Conservation (phyloP, 495 filamentous ascomycete species). For the Xylaria venustula region DNA sequence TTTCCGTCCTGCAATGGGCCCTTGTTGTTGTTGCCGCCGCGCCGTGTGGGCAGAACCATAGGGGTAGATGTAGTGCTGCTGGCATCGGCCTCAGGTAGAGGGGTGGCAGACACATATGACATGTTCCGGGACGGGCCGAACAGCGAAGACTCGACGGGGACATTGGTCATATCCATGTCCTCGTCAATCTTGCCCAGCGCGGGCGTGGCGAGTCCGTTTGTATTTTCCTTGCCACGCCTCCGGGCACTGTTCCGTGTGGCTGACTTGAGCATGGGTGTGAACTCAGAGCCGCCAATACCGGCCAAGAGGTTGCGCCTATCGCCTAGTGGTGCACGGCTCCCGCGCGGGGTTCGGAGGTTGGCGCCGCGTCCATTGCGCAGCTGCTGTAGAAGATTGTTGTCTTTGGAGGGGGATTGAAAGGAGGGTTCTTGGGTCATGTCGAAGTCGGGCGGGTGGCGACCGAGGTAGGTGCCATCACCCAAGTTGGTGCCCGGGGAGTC, state of each 20-base stretch:
- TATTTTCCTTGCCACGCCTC: slow-evolving; percentile 53
- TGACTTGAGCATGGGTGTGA: slow-evolving; percentile 90
- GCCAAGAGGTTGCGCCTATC: slow-evolving; percentile 65
- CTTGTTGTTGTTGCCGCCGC: slow-evolving; percentile 54
- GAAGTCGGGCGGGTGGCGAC: slow-evolving; percentile 63
- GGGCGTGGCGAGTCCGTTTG: slow-evolving; percentile 62
- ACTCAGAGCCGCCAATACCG: slow-evolving; percentile 68
- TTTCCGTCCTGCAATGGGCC: slow-evolving; percentile 78
- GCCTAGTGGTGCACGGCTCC: slow-evolving; percentile 59
- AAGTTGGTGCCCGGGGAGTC: slow-evolving; percentile 78
- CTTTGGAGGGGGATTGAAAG: slow-evolving; percentile 81
- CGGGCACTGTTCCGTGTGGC: slow-evolving; percentile 77
- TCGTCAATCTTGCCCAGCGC: slow-evolving; percentile 61
- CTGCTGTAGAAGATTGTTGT: slow-evolving; percentile 66
- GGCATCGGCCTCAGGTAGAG: slow-evolving; percentile 66
- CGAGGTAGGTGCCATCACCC: slow-evolving; percentile 77
- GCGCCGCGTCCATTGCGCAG: slow-evolving; percentile 58
- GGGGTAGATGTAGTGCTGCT: slow-evolving; percentile 83
- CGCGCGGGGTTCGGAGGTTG: slow-evolving; percentile 69
- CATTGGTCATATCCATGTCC: slow-evolving; percentile 65
- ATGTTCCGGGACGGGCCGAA: slow-evolving; percentile 60
- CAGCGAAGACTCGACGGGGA: slow-evolving; percentile 63
- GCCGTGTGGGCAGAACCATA: slow-evolving; percentile 59
- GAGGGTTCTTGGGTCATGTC: slow-evolving; percentile 80
- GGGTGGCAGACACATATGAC: slow-evolving; percentile 51